phyloP scores from a whole-genome alignment of 192 early-diverging fungal species.

The Gigaspora rosea region DNA sequence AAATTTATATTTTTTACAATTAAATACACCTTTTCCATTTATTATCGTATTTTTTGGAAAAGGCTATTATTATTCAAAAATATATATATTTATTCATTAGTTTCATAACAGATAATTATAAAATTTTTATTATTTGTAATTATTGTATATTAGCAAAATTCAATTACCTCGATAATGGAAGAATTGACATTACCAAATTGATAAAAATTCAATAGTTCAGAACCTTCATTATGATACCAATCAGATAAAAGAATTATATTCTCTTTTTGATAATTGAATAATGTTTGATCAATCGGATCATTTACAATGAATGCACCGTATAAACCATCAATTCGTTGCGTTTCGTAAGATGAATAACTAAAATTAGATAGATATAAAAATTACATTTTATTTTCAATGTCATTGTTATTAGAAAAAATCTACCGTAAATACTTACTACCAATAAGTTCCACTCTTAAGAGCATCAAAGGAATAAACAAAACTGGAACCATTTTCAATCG shows the following conservation, averaged over 20 bases:
- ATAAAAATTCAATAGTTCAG: constrained; percentile 30
- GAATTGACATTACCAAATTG: constrained; percentile 8
- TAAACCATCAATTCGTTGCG: constrained; percentile 47
- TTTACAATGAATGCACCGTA: constrained; percentile 43
- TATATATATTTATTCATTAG: not conserved
- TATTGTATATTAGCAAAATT: not conserved
- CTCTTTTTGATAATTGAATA: constrained; percentile 47
- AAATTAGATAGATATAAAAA: constrained; percentile 33
- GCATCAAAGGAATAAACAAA: constrained; percentile 51
- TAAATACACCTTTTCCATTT: constrained; percentile 45
- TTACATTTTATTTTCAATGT: not conserved
- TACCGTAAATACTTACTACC: constrained; percentile 9
- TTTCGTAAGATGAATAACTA: constrained; percentile 49
- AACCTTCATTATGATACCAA: constrained; percentile 49
- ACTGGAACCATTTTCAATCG: constrained; percentile 46
- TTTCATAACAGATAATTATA: no score
- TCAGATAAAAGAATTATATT: constrained; percentile 39
- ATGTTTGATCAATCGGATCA: constrained; percentile 39
- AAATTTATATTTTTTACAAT: constrained; percentile 36
- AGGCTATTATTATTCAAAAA: constrained; percentile 16
- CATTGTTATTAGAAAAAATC: not conserved
- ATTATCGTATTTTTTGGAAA: constrained; percentile 51
- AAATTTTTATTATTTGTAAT: no score
- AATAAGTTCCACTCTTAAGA: constrained; percentile 48
- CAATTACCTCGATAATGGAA: constrained; percentile 10